These are phyloP conservation scores for Thecaphora frezii DNA, from an alignment of 1,284 basidiomycete species.

Conservation along the genomic window DNA sequence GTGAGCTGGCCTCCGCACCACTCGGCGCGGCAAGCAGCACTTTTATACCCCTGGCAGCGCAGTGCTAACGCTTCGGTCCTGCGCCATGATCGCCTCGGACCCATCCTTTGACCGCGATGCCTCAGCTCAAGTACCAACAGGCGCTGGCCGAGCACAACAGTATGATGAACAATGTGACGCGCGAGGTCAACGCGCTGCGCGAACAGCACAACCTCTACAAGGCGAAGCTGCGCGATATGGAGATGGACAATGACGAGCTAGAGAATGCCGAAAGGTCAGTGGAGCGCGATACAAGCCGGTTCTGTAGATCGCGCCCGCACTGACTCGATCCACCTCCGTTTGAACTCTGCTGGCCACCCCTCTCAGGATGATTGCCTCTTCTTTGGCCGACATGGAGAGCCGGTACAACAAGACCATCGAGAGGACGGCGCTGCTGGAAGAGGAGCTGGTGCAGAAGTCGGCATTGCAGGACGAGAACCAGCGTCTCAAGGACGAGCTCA, in stretches of 20 bases:
- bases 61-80: no score
- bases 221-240: conserved; percentile 53
- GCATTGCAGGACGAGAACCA: conserved; percentile 88
- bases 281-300: conserved; percentile 42
- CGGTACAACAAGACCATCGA: conserved; percentile 89
- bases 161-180: conserved; percentile 43
- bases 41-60: no score
- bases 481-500: conserved; percentile 84
- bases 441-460: conserved; percentile 90
- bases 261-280: conserved; percentile 54
- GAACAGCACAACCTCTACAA: conserved; percentile 55
- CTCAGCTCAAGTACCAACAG: conserved; percentile 46
- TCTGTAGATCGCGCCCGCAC: no score
- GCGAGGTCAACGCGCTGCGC: conserved; percentile 40
- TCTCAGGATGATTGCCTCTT: conserved; percentile 76
- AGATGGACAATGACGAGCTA: conserved; percentile 57
- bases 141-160: conserved; percentile 50
- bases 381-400: conserved; percentile 83
- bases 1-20: no score
- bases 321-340: not conserved
- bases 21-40: no score
- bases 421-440: conserved; percentile 93
- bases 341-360: not conserved
- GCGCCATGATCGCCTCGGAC: not conserved
- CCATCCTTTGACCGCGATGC: no score